A percentile compares a stretch with the other conserved stretches of the same genome.
phyloP scores from a whole-genome alignment of 1,284 basidiomycete species.

The Crepidotus sp. region DNA sequence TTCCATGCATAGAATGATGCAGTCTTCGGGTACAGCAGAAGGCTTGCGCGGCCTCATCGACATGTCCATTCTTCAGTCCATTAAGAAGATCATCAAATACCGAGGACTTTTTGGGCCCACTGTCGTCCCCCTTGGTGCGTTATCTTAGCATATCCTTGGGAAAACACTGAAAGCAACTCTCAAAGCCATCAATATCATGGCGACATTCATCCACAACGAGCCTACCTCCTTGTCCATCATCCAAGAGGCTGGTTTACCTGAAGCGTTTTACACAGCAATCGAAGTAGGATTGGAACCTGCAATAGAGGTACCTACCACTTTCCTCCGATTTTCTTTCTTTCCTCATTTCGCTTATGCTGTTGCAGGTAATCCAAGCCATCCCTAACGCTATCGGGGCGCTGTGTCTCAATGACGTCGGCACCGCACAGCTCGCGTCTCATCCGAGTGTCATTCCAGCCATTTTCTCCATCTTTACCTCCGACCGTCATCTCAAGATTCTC shows the following conservation, averaged over 20 bases:
- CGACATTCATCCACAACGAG: conserved; percentile 98
- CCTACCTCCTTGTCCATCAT: conserved; percentile 90
- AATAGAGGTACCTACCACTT: conserved; percentile 62
- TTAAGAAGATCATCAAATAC: conserved; percentile 85
- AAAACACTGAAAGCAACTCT: conserved; percentile 6
- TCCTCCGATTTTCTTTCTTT: conserved; percentile 3
- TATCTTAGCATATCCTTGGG: background rate
- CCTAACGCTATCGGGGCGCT: conserved; percentile 96
- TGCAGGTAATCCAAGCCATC: conserved; percentile 81
- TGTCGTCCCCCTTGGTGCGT: conserved; percentile 72
- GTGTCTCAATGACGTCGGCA: conserved; percentile 87
- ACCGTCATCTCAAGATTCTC: conserved; percentile 78
- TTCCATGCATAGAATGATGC: conserved; percentile 95
- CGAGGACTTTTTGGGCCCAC: conserved; percentile 80
- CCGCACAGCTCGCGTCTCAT: conserved; percentile 71
- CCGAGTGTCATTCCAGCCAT: conserved; percentile 78
- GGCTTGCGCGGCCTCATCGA: conserved; percentile 94
- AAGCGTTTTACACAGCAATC: conserved; percentile 81
- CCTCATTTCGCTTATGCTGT: conserved; percentile 3
- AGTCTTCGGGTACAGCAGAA: conserved; percentile 88
- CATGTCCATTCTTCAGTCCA: conserved; percentile 76
- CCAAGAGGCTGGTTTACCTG: conserved; percentile 88
- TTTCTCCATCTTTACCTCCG: conserved; percentile 81
- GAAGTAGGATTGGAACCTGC: conserved; percentile 81
- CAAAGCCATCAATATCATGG: conserved; percentile 93